Conservation (phyloP, 495 filamentous ascomycete genomes). For the Penicillium angulare region DNA sequence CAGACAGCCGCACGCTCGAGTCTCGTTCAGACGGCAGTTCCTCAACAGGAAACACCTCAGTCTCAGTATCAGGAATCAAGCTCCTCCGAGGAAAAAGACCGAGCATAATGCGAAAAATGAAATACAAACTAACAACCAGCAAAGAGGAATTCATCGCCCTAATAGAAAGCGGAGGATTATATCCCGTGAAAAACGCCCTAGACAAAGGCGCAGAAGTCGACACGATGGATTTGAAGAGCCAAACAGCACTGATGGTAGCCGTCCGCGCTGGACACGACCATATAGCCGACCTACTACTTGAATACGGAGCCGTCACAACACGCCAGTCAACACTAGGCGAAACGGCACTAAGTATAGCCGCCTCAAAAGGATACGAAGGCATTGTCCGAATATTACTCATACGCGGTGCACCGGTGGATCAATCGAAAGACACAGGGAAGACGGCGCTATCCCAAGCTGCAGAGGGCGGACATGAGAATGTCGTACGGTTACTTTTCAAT, state of each 20-base stretch:
- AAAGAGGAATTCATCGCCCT: slow-evolving; percentile 12
- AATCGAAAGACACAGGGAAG: background rate
- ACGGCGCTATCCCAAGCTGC: slow-evolving; percentile 29
- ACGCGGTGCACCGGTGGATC: slow-evolving; percentile 21
- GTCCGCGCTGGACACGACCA: slow-evolving; percentile 15
- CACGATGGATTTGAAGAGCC: slow-evolving; percentile 24
- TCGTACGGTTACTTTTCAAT: slow-evolving; percentile 40
- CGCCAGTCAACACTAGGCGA: slow-evolving; percentile 11
- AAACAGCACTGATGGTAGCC: slow-evolving; percentile 40
- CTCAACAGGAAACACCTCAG: background rate
- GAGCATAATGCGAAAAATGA: slow-evolving; percentile 12
- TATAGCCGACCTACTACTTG: slow-evolving; percentile 24
- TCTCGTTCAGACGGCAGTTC: slow-evolving; percentile 2
- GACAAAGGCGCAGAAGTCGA: slow-evolving; percentile 39
- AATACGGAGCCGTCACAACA: slow-evolving; percentile 24
- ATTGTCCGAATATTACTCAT: slow-evolving; percentile 30
- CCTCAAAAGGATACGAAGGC: slow-evolving; percentile 29
- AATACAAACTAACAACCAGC: slow-evolving; percentile 8
- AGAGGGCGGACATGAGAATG: slow-evolving; percentile 26
- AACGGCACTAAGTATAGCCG: slow-evolving; percentile 35
- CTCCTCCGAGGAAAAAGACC: slow-evolving; percentile 6
- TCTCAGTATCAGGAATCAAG: too few relatives aligned
- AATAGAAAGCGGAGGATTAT: slow-evolving; percentile 4
- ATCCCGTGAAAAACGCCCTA: slow-evolving; percentile 15
- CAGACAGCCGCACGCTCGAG: too few relatives aligned